Base-by-base conservation (phyloP, 2,329 filamentous ascomycete genomes). In the Chaetomium olivaceum region DNA sequence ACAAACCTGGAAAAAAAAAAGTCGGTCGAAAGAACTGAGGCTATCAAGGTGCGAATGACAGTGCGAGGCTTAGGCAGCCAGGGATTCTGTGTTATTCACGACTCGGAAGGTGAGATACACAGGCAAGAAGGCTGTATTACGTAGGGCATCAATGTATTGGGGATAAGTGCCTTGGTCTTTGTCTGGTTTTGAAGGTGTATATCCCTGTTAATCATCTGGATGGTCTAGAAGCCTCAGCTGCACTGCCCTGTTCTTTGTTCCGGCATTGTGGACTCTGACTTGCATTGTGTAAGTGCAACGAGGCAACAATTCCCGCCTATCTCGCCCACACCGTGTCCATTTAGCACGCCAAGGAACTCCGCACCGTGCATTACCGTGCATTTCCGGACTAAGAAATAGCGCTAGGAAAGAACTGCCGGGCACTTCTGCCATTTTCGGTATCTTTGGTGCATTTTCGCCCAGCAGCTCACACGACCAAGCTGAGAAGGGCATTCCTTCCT, bases 51-150 rank as follows among this genome's bases (percentile, higher is more conserved):
- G 57, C 33, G 48, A 55, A 29, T 23, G 4, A 60, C 62, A 56
- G 62, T 64, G 62, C 62, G 50, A 60, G n/a, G 21, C 29, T 48
- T 11, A 36, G 27, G n/a, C 43, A 29, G 7, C 54, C 61, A 58
- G 43, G 43, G 43, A 48, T 52, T 27, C 9, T 6, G 12, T 31
- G 43, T 27, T 50, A 31, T 39, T n/a, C 11, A 27, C 31, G 48
- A 51, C 57, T 59, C 27, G 31, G 48, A 27, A 39, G 19, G 21
- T 23, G 36, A 25, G 9, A 46, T 29, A 19, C 36, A 29, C 29
- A 55, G 19, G 29, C 8, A 31, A 21, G 4, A 55, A 11, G 52
- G 27, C 21, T 9, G 51, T 54, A 54, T 54, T 31, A 54, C 51
- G 51, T 54, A 16, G 25, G 51, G 19, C 51, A 29, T 27, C 25